Evolutionary conservation across 768 basidiomycete species (phyloP).

Genomic region (Calocybe indica): DNA sequence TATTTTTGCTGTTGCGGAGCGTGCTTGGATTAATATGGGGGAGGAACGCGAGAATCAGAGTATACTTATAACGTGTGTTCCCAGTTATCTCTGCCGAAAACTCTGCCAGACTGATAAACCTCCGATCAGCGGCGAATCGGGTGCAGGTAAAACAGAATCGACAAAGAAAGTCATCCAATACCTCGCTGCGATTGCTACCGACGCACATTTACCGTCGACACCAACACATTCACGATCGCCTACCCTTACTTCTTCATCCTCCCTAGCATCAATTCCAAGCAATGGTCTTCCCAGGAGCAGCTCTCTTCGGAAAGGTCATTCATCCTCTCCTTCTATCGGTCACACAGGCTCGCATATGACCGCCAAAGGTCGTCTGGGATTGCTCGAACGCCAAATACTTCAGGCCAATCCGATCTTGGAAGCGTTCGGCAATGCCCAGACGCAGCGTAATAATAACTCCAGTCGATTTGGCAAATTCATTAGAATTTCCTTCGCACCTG

Average conservation of each 20-base stretch:
- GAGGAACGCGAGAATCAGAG: constrained; percentile 97
- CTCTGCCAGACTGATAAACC: constrained; percentile 7
- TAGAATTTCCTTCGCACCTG: constrained; percentile 86
- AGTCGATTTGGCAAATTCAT: constrained; percentile 99
- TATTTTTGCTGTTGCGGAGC: constrained; percentile 94
- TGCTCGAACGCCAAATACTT: constrained; percentile 92
- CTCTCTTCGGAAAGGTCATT: constrained; percentile 53
- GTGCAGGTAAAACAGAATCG: constrained; percentile 98
- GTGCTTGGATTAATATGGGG: constrained; percentile 98
- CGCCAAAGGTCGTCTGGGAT: constrained; percentile 72
- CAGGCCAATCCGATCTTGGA: constrained; percentile 98
- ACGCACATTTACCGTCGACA: constrained; percentile 50
- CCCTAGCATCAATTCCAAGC: constrained; percentile 49
- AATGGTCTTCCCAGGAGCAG: constrained; percentile 65
- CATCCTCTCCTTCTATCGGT: constrained; percentile 36
- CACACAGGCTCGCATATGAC: constrained; percentile 40
- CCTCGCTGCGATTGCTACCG: constrained; percentile 92
- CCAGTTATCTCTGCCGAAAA: neutral
- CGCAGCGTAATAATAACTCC: constrained; percentile 97
- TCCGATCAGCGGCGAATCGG: constrained; percentile 82
- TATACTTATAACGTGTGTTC: constrained; percentile 90
- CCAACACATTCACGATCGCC: constrained; percentile 65
- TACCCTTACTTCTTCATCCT: constrained; percentile 46
- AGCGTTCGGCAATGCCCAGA: constrained; percentile 98
- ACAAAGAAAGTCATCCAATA: constrained; percentile 99